These are phyloP conservation scores for Blastocystis sp. DNA, from an alignment of 352 stramenopile species.

Conservation along the genomic window DNA sequence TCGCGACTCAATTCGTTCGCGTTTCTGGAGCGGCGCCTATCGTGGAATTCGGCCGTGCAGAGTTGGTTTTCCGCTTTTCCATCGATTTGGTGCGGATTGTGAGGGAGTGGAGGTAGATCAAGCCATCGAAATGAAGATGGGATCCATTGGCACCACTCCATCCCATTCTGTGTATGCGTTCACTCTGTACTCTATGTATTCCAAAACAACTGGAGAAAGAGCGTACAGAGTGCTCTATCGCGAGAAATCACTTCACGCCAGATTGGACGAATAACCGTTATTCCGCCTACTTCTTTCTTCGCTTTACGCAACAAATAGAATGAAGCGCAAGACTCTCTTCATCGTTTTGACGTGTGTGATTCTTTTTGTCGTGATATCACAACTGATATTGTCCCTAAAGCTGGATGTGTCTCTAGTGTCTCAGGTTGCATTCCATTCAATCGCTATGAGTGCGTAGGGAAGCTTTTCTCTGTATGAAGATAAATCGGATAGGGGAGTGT, in stretches of 20 bases:
- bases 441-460: not conserved
- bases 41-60: not conserved
- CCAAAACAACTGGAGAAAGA: too few species aligned
- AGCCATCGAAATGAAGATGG: too few species aligned
- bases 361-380: constrained; percentile 3
- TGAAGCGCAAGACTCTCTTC: constrained; percentile 13
- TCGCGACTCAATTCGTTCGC: not conserved
- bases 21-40: not conserved
- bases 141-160: too few species aligned
- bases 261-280: constrained; percentile 6
- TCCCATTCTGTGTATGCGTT: too few species aligned
- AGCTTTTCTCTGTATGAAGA: constrained; percentile 13
- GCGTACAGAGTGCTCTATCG: too few species aligned
- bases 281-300: constrained; percentile 1
- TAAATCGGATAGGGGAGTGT: not conserved
- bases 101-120: too few species aligned
- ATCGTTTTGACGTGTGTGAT: constrained; percentile 7
- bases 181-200: too few species aligned
- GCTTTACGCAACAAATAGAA: not conserved
- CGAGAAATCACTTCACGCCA: not conserved
- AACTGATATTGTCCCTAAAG: constrained; percentile 44
- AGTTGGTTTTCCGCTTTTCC: not conserved
- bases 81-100: too few species aligned
- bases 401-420: constrained; percentile 51
- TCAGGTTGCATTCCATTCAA: constrained; percentile 4